Evolutionary conservation across 176 grass and related monocot species (phyloP).

Genomic region (Eragrostis curvula): DNA sequence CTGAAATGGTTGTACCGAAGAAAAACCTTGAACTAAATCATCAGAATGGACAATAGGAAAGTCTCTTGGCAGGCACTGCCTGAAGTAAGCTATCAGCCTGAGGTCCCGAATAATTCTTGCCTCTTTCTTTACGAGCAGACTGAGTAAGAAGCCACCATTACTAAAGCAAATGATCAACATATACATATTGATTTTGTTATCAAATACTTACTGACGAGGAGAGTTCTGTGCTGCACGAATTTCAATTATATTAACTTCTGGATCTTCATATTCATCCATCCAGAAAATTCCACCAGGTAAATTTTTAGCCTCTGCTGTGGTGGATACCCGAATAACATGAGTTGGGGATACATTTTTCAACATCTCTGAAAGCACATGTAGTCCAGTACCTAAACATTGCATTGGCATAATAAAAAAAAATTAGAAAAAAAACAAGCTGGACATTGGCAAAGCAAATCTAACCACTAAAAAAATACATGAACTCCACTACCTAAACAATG

Average conservation of each 20-base stretch:
- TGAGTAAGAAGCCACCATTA: constrained; percentile 39
- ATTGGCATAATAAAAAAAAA: not conserved
- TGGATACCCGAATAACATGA: constrained; percentile 63
- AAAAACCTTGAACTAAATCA: constrained; percentile 51
- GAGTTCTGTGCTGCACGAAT: constrained; percentile 49
- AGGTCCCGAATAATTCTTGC: constrained; percentile 62
- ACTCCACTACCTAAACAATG: constrained; percentile 61
- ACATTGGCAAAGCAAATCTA: not conserved
- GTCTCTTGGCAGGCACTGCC: constrained; percentile 71
- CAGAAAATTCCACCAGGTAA: constrained; percentile 72
- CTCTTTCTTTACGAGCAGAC: constrained; percentile 60
- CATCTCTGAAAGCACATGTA: constrained; percentile 62
- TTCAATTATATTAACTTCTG: constrained; percentile 59
- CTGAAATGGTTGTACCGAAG: constrained; percentile 49
- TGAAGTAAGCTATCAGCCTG: constrained; percentile 69
- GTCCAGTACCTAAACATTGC: constrained; percentile 58
- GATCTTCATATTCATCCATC: constrained; percentile 41
- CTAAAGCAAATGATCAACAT: constrained; percentile 2
- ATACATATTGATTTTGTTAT: constrained; percentile 14
- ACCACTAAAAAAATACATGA: constrained; percentile 6
- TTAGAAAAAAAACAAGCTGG: not conserved
- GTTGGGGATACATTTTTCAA: constrained; percentile 57
- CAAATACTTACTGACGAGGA: constrained; percentile 52
- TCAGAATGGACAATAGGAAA: constrained; percentile 42
- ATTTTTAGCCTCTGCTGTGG: constrained; percentile 64